Evolutionary conservation across 108 stramenopile species (phyloP).

Genomic region (Cyclostephanos tholiformis): DNA sequence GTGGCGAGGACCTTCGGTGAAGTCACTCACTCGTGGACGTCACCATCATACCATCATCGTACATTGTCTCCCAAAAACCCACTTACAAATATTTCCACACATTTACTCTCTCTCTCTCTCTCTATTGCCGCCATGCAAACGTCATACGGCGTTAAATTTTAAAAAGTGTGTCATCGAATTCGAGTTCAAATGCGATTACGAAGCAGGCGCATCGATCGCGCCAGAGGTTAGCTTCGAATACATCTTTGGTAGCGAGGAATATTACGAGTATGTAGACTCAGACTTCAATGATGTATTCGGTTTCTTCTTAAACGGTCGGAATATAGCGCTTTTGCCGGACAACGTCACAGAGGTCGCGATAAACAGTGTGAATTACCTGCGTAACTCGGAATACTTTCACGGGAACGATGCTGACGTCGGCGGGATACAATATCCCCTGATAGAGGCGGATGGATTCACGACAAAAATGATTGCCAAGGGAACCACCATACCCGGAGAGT

Average conservation of each 20-base stretch:
- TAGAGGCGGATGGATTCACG: conserved; percentile 53
- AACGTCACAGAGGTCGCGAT: conserved; percentile 22
- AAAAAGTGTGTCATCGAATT: too few relatives aligned
- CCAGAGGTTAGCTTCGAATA: conserved; percentile 24
- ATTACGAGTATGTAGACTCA: conserved; percentile 47
- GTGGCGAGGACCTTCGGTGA: too few relatives aligned
- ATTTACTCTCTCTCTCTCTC: too few relatives aligned
- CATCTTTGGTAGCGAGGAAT: conserved; percentile 47
- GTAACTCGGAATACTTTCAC: conserved; percentile 28
- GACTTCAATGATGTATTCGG: conserved; percentile 47
- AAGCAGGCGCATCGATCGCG: too few relatives aligned
- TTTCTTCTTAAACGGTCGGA: conserved; percentile 31
- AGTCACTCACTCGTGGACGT: too few relatives aligned
- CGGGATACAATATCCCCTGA: conserved; percentile 5
- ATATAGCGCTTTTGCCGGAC: conserved; percentile 28
- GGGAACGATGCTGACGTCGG: conserved; percentile 43
- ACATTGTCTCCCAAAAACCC: too few relatives aligned
- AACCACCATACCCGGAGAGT: background rate
- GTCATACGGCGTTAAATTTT: too few relatives aligned
- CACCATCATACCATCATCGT: too few relatives aligned
- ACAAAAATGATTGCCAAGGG: conserved; percentile 34
- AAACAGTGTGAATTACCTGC: conserved; percentile 43
- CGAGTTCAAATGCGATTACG: too few relatives aligned
- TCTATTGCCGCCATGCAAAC: too few relatives aligned
- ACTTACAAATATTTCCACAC: too few relatives aligned